These are phyloP conservation scores for Besnoitia besnoiti DNA, from an alignment of 169 alveolate genomes.

Conservation along the genomic window DNA sequence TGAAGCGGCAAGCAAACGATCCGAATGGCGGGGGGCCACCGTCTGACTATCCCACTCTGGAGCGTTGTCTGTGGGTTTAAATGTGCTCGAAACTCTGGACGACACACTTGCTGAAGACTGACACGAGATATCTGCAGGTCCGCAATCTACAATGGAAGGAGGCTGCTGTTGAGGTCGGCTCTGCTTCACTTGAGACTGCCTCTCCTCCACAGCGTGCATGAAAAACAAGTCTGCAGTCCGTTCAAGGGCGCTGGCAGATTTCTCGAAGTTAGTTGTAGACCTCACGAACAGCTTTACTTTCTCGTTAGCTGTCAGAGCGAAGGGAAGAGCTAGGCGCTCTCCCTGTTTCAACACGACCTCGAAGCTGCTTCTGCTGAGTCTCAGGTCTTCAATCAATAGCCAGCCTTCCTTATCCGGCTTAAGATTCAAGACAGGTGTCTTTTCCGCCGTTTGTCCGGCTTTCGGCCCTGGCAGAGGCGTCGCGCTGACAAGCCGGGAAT, in stretches of 20 bases:
- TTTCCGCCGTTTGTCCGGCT: background rate
- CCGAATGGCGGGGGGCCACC: background rate
- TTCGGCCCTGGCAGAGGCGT: conserved; percentile 26
- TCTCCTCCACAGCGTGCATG: conserved; percentile 16
- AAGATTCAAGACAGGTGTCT: background rate
- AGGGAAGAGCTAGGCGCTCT: background rate
- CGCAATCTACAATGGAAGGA: background rate
- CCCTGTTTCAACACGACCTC: conserved; percentile 25
- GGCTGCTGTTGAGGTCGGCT: background rate
- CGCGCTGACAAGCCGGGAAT: background rate
- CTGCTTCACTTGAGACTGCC: background rate
- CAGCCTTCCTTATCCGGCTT: conserved; percentile 9
- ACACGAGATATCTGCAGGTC: background rate
- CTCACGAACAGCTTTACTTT: background rate
- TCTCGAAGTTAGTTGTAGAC: background rate
- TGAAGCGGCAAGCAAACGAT: background rate
- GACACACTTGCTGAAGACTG: no score
- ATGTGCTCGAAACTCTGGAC: no score
- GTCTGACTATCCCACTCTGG: background rate
- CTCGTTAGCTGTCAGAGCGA: background rate
- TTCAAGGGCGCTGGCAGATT: background rate
- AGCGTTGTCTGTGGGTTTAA: no score
- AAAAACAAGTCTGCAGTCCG: background rate
- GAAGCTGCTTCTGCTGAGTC: background rate
- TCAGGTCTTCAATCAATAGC: conserved; percentile 6